Evolutionary conservation across 495 filamentous ascomycete species (phyloP).

Genomic region (Aspergillus bertholletiae): DNA sequence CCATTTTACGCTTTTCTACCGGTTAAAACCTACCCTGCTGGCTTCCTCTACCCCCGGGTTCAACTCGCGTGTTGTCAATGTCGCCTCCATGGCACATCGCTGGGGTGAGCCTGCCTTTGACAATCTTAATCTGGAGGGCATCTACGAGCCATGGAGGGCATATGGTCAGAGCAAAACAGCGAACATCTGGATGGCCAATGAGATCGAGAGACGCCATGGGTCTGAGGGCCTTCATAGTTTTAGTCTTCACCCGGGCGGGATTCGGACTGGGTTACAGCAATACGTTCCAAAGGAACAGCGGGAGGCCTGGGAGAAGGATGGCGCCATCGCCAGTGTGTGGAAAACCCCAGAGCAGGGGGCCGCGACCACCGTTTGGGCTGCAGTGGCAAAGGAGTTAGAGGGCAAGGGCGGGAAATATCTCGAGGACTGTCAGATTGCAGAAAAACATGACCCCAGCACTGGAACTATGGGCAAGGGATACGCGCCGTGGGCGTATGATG

Average conservation of each 20-base stretch:
- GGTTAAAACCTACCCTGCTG: slow-evolving; percentile 41
- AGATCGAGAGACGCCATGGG: slow-evolving; percentile 40
- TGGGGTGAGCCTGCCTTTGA: slow-evolving; percentile 17
- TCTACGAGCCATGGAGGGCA: slow-evolving; percentile 34
- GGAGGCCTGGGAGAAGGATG: slow-evolving; percentile 7
- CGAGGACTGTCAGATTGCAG: slow-evolving; percentile 27
- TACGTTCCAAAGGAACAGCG: slow-evolving; percentile 18
- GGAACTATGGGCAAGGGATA: neutral
- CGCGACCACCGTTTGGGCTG: slow-evolving; percentile 41
- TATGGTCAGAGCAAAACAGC: slow-evolving; percentile 40
- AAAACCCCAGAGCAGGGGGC: slow-evolving; percentile 35
- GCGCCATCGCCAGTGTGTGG: slow-evolving; percentile 17
- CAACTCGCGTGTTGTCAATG: slow-evolving; percentile 39
- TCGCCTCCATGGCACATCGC: slow-evolving; percentile 40
- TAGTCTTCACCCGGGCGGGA: slow-evolving; percentile 38
- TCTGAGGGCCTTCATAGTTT: slow-evolving; percentile 31
- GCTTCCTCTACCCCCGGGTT: slow-evolving; percentile 30
- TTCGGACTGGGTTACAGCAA: slow-evolving; percentile 21
- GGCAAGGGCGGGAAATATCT: slow-evolving; percentile 36
- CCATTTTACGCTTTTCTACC: slow-evolving; percentile 53
- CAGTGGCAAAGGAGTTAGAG: slow-evolving; percentile 32
- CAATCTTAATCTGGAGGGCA: slow-evolving; percentile 30
- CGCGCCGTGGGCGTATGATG: neutral
- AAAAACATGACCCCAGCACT: slow-evolving; percentile 1
- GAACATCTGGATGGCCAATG: slow-evolving; percentile 39